A percentile compares a stretch with the other conserved stretches of the same genome.
Conservation (phyloP, 352 stramenopile species). For the Phytophthora melonis region DNA sequence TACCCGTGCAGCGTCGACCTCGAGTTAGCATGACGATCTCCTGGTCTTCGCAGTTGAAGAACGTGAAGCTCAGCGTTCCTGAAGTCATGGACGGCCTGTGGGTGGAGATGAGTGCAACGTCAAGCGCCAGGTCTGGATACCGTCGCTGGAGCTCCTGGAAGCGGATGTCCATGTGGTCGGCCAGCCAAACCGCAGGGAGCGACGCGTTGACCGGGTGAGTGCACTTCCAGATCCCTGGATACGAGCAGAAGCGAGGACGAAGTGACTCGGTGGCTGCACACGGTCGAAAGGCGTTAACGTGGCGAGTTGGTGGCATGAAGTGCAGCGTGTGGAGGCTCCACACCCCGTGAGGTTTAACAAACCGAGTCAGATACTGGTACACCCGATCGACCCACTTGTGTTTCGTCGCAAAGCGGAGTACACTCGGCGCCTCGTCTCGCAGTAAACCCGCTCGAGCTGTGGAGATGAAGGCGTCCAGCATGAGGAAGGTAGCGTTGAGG, state of each 20-base stretch:
- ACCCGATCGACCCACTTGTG: constrained; percentile 50
- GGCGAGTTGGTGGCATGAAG: neutral
- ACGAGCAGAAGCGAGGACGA: constrained; percentile 36
- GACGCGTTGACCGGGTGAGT: constrained; percentile 18
- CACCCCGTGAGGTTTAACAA: constrained; percentile 3
- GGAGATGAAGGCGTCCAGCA: constrained; percentile 46
- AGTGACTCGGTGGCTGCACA: constrained; percentile 5
- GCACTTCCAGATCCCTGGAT: constrained; percentile 28
- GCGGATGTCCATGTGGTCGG: constrained; percentile 40
- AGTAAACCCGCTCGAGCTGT: neutral
- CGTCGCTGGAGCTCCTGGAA: constrained; percentile 5
- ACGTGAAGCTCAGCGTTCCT: constrained; percentile 5
- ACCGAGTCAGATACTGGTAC: constrained; percentile 37
- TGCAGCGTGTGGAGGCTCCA: constrained; percentile 41
- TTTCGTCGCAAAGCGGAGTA: constrained; percentile 35
- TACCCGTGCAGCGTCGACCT: constrained; percentile 24
- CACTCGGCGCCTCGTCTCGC: neutral
- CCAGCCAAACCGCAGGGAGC: constrained; percentile 22
- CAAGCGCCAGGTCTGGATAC: constrained; percentile 22
- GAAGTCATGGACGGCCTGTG: constrained; percentile 16
- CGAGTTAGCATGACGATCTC: constrained; percentile 50
- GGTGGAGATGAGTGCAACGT: constrained; percentile 36
- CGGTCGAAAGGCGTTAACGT: neutral
- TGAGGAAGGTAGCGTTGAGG: constrained; percentile 39
- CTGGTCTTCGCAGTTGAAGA: constrained; percentile 24